Evolutionary conservation across 2,329 filamentous ascomycete genomes (phyloP), one percentile per base, ranked within the genome.

Genomic region (Graphilbum ipis-grandicollis): DNA sequence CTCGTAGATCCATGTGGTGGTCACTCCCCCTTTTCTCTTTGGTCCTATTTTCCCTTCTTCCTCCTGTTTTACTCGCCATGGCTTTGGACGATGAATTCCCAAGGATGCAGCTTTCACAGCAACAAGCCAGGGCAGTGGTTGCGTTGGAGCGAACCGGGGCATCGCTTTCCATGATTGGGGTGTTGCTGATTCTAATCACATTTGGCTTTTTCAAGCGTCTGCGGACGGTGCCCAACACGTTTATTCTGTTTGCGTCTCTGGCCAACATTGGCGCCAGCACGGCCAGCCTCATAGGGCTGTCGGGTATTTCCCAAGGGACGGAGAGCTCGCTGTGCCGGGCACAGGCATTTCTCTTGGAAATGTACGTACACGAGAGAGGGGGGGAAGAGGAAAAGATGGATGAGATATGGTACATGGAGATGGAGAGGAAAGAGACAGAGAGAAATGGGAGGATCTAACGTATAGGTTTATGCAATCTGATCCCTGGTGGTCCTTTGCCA

Each of bases 401-500:
- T n/a, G n/a, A n/a, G n/a, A n/a, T n/a, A n/a, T n/a, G n/a, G n/a
- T n/a, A n/a, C n/a, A n/a, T n/a, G n/a, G n/a, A n/a, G n/a, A n/a
- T n/a, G n/a, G n/a, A n/a, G n/a, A n/a, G n/a, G n/a, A n/a, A n/a
- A n/a, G n/a, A n/a, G n/a, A n/a, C n/a, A n/a, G n/a, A n/a, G n/a
- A n/a, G n/a, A n/a, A n/a, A n/a, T n/a, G n/a, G n/a, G n/a, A n/a
- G n/a, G n/a, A n/a, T n/a, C 34, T 33, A 46, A 66, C 26, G 63
- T 5, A 3, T 9, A 82, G 75, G 71, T 84, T 83, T 53, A 79
- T 81, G 70, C 75, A 79, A 45, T 78, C 76, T 5, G 78, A 83
- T 54, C 73, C 76, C 0, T 67, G 79, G 57, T 85, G 76, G 79
- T 80, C 79, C 0, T 68, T 85, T 37, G 78, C 78, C 44, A 88